These are phyloP conservation scores for Trametes polyzona DNA, from an alignment of 1,284 basidiomycete genomes.

Conservation along the genomic window DNA sequence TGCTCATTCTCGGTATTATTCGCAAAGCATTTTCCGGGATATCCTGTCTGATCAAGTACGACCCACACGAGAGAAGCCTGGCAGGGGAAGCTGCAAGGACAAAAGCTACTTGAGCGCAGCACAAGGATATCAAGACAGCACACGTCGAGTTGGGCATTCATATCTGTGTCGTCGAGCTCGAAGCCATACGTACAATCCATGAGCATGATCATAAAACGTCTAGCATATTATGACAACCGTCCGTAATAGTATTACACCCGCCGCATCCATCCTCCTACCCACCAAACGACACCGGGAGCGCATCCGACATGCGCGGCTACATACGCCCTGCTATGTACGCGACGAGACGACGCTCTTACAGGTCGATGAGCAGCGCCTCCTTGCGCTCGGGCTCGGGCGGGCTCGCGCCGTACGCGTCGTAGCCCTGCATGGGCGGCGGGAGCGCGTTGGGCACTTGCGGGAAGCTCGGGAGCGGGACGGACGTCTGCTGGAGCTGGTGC, in stretches of 20 bases:
- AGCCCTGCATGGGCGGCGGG: slow-evolving; percentile 60
- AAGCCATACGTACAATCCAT: slow-evolving; percentile 14
- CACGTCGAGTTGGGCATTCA: too few species aligned
- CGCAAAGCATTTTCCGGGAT: slow-evolving; percentile 12
- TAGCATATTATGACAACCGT: slow-evolving; percentile 18
- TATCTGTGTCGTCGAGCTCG: neutral
- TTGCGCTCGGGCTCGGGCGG: slow-evolving; percentile 73
- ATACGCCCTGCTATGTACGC: too few species aligned
- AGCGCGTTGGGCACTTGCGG: slow-evolving; percentile 69
- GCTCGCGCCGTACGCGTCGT: slow-evolving; percentile 48
- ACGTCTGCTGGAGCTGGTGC: slow-evolving; percentile 38
- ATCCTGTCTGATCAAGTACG: slow-evolving; percentile 9
- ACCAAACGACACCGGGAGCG: too few species aligned
- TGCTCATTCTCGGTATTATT: slow-evolving; percentile 11
- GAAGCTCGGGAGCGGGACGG: slow-evolving; percentile 59
- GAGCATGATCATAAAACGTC: slow-evolving; percentile 12
- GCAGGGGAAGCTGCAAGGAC: too few species aligned
- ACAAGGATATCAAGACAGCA: too few species aligned
- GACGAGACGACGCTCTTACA: slow-evolving; percentile 45
- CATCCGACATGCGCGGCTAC: too few species aligned
- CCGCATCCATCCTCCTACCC: neutral
- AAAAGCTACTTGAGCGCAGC: too few species aligned
- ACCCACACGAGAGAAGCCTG: too few species aligned
- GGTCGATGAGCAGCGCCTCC: slow-evolving; percentile 84
- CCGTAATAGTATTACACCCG: slow-evolving; percentile 9